A percentile compares a stretch with the other conserved stretches of the same genome.
phyloP scores from a whole-genome alignment of 2,329 filamentous ascomycete genomes.

The Hypomyces rosellus region DNA sequence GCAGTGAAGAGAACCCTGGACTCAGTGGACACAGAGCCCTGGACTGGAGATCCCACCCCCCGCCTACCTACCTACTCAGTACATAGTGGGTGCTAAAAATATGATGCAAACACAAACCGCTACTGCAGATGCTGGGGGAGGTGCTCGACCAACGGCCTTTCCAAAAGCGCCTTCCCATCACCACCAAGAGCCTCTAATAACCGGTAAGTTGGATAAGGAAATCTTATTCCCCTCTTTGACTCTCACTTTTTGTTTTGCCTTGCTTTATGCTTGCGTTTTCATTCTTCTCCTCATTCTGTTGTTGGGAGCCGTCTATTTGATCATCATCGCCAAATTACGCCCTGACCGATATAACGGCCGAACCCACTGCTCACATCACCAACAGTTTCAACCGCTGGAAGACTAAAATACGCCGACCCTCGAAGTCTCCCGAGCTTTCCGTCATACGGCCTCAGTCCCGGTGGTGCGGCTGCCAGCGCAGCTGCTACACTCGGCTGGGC shows the following conservation, averaged over 20 bases:
- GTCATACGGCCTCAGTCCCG: conserved; percentile 52
- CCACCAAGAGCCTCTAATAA: background rate
- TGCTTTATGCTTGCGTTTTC: background rate
- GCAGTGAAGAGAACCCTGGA: too few species aligned
- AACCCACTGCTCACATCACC: conserved; percentile 8
- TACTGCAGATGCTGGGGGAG: conserved; percentile 10
- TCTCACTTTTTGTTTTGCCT: background rate
- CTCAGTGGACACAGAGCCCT: too few species aligned
- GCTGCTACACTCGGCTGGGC: conserved; percentile 70
- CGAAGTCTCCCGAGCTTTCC: conserved; percentile 71
- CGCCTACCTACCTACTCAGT: background rate
- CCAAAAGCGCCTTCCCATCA: conserved; percentile 7
- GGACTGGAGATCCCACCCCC: background rate
- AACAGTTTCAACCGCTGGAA: conserved; percentile 30
- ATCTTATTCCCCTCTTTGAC: background rate
- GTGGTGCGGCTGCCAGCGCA: conserved; percentile 60
- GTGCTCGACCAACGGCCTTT: conserved; percentile 1
- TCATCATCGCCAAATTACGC: background rate
- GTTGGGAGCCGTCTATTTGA: background rate
- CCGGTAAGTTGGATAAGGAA: conserved; percentile 8
- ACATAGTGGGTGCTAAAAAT: background rate
- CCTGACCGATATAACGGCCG: too few species aligned
- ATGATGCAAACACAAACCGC: conserved; percentile 9
- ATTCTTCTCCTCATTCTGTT: background rate
- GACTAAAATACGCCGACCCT: conserved; percentile 64